Evolutionary conservation across 2,329 filamentous ascomycete species (phyloP), one percentile per base, ranked within the genome.

Genomic region (Pyrenophora graminea): DNA sequence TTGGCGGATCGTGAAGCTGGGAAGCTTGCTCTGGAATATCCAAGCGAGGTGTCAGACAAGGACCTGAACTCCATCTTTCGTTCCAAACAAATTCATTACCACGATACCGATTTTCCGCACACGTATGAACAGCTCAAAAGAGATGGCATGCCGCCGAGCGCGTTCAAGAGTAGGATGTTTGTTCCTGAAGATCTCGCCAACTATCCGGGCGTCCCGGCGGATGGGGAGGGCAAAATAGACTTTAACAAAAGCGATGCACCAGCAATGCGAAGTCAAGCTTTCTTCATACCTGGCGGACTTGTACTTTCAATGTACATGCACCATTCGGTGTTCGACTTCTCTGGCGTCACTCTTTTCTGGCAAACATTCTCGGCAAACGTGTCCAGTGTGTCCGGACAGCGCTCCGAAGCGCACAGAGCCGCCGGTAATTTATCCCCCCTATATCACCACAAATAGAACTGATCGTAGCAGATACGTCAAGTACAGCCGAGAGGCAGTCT

Each of bases 261-360:
- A 2, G 69, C 55, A 3, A 64, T 72, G 57, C 59, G 64, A 25
- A 47, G 67, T 1, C 67, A 72, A 40, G 69, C 68, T 1, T 67
- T 61, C 56, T 73, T 73, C 52, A 67, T 72, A 18, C 65, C 67
- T 2, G 69, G 69, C 12, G 70, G 70, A 1, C 64, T 73, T 8
- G 62, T 70, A 2, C 43, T 73, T n/a, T 70, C 66, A 47, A 65
- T 64, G 30, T 72, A 71, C 48, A 58, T 63, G 41, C 67, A 71
- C 19, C 70, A 73, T 48, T 63, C 54, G 4, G 63, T 71, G 1
- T 56, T 65, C 19, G 70, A 73, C 45, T 70, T 66, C 25, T 63
- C 64, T 6, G 69, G 68, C 13, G 59, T 69, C 19, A 61, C 55
- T 2, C 54, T 55, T 6, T 69, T 72, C 40, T 70, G 64, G 64